A percentile compares a stretch with the other conserved stretches of the same genome.
Evolutionary conservation across 2,329 filamentous ascomycete species (phyloP).

Genomic region (Botrytis galanthina): DNA sequence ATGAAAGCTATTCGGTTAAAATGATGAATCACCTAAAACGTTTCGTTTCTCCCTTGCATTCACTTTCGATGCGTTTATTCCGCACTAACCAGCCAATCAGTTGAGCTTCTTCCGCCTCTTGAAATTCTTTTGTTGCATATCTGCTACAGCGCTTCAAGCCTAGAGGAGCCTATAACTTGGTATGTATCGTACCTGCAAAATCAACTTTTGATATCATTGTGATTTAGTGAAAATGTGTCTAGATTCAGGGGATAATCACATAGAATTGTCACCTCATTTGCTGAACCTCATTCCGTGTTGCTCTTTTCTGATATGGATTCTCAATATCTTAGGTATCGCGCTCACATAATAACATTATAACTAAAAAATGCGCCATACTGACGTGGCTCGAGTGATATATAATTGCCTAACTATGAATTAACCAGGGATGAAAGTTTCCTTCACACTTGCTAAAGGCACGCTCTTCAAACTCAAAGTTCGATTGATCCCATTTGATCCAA

Average conservation of each 20-base stretch:
- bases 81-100: neutral
- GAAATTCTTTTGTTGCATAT: neutral
- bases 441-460: constrained; percentile 27
- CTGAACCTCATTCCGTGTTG: neutral
- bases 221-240: neutral
- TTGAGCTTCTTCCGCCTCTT: neutral
- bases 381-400: neutral
- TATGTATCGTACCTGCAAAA: neutral
- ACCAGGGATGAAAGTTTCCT: constrained; percentile 27
- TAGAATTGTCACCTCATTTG: too few species aligned
- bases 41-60: neutral
- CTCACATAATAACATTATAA: neutral
- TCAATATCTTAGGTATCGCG: neutral
- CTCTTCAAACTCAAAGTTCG: constrained; percentile 20
- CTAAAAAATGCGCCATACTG: neutral
- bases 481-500: neutral
- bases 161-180: neutral
- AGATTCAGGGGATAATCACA: too few species aligned
- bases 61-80: neutral
- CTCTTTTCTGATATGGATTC: neutral
- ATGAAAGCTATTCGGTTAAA: neutral
- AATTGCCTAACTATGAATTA: neutral
- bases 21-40: neutral
- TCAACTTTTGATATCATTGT: neutral
- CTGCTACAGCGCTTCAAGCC: neutral